Evolutionary conservation across 1,139 yeast genomes (phyloP).

Genomic region (Lodderomyces oxycetoniae): DNA sequence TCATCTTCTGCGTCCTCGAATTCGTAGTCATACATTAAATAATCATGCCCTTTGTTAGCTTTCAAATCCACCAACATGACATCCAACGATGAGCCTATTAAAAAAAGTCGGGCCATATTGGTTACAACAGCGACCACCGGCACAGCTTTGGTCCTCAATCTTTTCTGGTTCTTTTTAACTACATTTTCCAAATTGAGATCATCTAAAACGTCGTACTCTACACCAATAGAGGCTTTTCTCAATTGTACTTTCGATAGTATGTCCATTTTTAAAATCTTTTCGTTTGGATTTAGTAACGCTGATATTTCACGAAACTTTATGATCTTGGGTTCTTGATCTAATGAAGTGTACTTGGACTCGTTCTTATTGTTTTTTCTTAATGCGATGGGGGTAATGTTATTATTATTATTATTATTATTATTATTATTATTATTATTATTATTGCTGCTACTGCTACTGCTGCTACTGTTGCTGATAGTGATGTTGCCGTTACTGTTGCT

Average conservation of each 20-base stretch:
- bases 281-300: constrained; percentile 28
- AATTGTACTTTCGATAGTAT: constrained; percentile 36
- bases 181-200: constrained; percentile 37
- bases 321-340: constrained; percentile 4
- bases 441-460: no score
- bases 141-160: constrained; percentile 30
- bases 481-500: no score
- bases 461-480: no score
- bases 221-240: constrained; percentile 21
- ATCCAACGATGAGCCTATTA: constrained; percentile 33
- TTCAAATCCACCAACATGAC: constrained; percentile 43
- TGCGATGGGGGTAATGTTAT: not conserved
- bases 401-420: no score
- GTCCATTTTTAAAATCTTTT: constrained; percentile 43
- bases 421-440: no score
- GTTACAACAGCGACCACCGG: constrained; percentile 49
- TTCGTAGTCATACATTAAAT: constrained; percentile 77
- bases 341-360: no score
- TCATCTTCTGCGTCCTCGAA: constrained; percentile 51
- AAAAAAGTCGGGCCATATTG: constrained; percentile 41
- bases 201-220: constrained; percentile 24
- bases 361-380: no score
- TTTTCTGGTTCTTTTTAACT: constrained; percentile 35
- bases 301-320: constrained; percentile 35
- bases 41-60: constrained; percentile 52